These are phyloP conservation scores for Xylaria curta DNA, from an alignment of 495 filamentous ascomycete species.

Conservation along the genomic window DNA sequence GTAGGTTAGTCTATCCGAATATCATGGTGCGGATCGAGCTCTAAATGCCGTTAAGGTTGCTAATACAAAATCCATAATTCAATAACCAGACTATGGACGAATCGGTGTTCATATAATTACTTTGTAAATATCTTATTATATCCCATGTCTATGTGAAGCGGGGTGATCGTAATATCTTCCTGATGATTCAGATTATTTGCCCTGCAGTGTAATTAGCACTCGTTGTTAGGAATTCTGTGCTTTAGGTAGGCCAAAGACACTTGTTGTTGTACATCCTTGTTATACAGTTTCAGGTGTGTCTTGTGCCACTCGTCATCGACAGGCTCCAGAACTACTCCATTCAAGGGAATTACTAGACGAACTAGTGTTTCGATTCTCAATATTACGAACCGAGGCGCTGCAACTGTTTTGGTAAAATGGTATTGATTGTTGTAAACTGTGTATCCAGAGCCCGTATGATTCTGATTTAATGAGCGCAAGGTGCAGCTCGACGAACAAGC, in stretches of 20 bases:
- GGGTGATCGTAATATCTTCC: not conserved
- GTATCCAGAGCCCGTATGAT: not conserved
- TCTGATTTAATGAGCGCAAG: not conserved
- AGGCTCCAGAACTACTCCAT: not conserved
- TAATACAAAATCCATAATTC: not conserved
- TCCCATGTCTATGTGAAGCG: not conserved
- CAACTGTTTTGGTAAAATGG: not conserved
- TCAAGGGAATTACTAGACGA: not conserved
- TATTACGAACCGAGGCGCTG: no score
- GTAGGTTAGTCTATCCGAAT: not conserved
- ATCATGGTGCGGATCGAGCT: not conserved
- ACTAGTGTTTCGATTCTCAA: not conserved
- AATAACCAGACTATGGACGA: not conserved
- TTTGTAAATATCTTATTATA: not conserved
- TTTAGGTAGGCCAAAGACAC: no score
- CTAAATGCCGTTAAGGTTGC: not conserved
- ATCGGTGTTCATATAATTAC: no score
- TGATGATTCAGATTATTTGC: not conserved
- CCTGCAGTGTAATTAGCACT: no score
- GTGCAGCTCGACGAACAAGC: not conserved
- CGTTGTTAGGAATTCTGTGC: no score
- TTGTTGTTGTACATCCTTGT: no score
- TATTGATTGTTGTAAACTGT: not conserved
- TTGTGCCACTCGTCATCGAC: not conserved
- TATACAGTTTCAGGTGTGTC: not conserved